Evolutionary conservation across 2,329 filamentous ascomycete genomes (phyloP).

Genomic region (Rachicladosporium sp.): DNA sequence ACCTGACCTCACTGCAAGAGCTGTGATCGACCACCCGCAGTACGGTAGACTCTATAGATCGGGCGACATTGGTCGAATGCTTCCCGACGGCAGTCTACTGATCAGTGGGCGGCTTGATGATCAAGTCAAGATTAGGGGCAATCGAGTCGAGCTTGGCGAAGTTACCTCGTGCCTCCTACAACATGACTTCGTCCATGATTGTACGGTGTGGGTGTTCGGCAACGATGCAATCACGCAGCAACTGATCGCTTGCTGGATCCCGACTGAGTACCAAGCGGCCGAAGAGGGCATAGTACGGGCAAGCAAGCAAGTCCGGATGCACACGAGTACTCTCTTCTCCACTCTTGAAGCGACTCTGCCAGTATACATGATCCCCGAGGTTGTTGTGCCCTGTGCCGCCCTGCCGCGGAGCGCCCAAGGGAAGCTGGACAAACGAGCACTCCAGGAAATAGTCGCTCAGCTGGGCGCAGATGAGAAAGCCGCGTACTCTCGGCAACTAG

Average conservation of each 20-base stretch:
- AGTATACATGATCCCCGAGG: constrained; percentile 66
- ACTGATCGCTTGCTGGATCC: constrained; percentile 57
- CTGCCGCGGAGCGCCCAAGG: constrained; percentile 64
- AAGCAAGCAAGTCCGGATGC: constrained; percentile 4
- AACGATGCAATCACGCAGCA: constrained; percentile 28
- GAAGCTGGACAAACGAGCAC: constrained; percentile 52
- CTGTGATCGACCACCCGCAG: constrained; percentile 55
- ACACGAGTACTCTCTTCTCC: constrained; percentile 40
- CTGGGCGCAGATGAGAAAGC: constrained; percentile 38
- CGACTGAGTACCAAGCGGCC: constrained; percentile 13
- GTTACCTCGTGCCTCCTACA: constrained; percentile 53
- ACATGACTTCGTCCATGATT: constrained; percentile 43
- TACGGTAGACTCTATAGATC: constrained; percentile 70
- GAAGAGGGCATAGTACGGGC: constrained; percentile 1
- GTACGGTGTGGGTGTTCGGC: constrained; percentile 48
- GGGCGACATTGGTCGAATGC: constrained; percentile 69
- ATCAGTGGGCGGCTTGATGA: constrained; percentile 65
- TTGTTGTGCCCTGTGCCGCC: constrained; percentile 54
- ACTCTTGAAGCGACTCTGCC: constrained; percentile 48
- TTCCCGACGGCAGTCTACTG: constrained; percentile 62
- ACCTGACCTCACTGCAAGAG: constrained; percentile 48
- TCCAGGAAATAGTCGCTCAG: constrained; percentile 38
- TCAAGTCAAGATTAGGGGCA: constrained; percentile 71
- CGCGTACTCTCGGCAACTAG: constrained; percentile 21
- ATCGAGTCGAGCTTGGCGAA: constrained; percentile 67